A percentile compares a stretch with the other conserved stretches of the same genome.
phyloP scores from a whole-genome alignment of 805 yeast genomes.

The Schwanniomyces occidentalis region DNA sequence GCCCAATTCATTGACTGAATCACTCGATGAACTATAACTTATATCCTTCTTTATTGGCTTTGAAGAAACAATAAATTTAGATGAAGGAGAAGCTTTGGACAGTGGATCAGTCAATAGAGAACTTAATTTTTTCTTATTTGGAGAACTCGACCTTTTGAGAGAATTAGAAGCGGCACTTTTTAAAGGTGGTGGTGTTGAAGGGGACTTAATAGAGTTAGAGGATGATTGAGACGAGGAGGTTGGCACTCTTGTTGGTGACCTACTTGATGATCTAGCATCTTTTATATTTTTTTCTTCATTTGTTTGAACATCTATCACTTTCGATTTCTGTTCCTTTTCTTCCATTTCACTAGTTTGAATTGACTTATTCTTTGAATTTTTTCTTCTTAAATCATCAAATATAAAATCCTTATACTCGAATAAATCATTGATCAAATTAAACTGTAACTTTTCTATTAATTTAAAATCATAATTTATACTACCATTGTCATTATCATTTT shows the following conservation, averaged over 20 bases:
- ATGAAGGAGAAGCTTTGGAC: background rate
- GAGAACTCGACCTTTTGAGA: constrained; percentile 39
- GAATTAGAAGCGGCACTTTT: constrained; percentile 11
- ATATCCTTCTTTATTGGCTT: too few species aligned
- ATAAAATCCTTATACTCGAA: constrained; percentile 58
- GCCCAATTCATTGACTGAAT: too few species aligned
- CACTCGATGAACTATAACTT: too few species aligned
- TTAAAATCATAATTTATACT: constrained; percentile 2
- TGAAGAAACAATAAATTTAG: too few species aligned
- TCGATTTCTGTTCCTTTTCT: constrained; percentile 13
- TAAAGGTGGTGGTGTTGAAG: constrained; percentile 22
- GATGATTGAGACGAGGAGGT: background rate
- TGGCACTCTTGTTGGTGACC: background rate
- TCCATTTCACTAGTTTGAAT: constrained; percentile 7
- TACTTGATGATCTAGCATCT: background rate
- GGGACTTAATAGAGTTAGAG: too few species aligned
- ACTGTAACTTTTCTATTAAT: constrained; percentile 30
- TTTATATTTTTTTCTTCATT: background rate
- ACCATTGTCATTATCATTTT: background rate
- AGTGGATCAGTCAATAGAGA: constrained; percentile 10
- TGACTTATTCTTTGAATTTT: constrained; percentile 21
- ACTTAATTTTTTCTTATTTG: constrained; percentile 36
- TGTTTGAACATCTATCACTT: constrained; percentile 2
- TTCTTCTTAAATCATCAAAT: constrained; percentile 59
- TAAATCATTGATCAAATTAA: constrained; percentile 60